Base-by-base conservation (phyloP, 2,329 filamentous ascomycete species). In the Lachnellula suecica region DNA sequence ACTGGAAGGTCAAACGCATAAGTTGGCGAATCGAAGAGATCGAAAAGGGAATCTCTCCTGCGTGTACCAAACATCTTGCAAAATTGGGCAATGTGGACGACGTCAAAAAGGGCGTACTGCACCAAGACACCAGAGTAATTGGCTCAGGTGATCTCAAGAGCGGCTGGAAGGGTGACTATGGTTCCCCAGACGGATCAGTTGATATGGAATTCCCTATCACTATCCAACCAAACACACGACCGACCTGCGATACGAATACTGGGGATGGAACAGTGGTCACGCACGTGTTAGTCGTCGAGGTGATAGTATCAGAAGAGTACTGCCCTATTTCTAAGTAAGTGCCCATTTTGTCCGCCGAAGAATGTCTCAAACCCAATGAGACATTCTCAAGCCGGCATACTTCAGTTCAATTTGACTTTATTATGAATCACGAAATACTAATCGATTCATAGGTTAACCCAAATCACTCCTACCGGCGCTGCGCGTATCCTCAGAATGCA, bases 301-400 rank as follows among this genome's bases (percentile, higher is more conserved):
- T 97, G 75, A 91, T 97, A 45, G 91, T 99, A 20, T 89, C 89
- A 2, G 91, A 97, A 71, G 93, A 97, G 70, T n/a, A n/a, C n/a
- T n/a, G n/a, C n/a, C n/a, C n/a, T n/a, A n/a, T n/a, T n/a, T n/a
- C n/a, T n/a, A n/a, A n/a, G n/a, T n/a, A n/a, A n/a, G n/a, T n/a
- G n/a, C n/a, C n/a, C n/a, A n/a, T n/a, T n/a, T n/a, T n/a, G n/a
- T n/a, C n/a, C n/a, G n/a, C n/a, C n/a, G n/a, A n/a, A n/a, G n/a
- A n/a, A n/a, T n/a, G n/a, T n/a, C n/a, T n/a, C n/a, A n/a, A n/a
- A n/a, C n/a, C n/a, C n/a, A n/a, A n/a, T n/a, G n/a, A n/a, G n/a
- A n/a, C n/a, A n/a, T n/a, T n/a, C n/a, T n/a, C n/a, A n/a, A n/a
- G n/a, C n/a, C n/a, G n/a, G n/a, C n/a, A n/a, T n/a, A n/a, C n/a